These are phyloP conservation scores for Begonia masoniana DNA, from an alignment of 306 rosid species.

Conservation along the genomic window DNA sequence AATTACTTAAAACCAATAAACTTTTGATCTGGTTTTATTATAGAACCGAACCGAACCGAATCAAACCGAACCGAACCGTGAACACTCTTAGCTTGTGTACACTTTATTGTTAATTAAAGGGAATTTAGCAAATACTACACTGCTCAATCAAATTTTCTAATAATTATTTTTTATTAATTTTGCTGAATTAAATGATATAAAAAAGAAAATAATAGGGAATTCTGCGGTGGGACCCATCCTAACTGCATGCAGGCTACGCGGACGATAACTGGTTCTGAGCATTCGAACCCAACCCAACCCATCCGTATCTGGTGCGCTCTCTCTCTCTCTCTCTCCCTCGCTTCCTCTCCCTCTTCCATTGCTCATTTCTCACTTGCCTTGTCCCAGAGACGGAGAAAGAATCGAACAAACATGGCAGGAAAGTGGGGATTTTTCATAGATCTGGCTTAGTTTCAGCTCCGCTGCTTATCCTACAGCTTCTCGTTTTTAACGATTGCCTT, in stretches of 20 bases:
- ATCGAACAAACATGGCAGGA: not conserved
- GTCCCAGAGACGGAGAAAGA: not conserved
- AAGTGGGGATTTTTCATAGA: not conserved
- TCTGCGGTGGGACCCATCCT: not conserved
- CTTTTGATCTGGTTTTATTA: too few relatives aligned
- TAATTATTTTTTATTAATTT: too few relatives aligned
- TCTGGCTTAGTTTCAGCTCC: conserved; percentile 1
- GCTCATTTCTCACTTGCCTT: not conserved
- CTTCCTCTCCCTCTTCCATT: not conserved
- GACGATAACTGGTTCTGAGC: not conserved
- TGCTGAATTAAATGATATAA: too few relatives aligned
- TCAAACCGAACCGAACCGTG: too few relatives aligned
- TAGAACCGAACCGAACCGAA: too few relatives aligned
- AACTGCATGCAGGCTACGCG: not conserved
- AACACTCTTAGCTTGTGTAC: too few relatives aligned
- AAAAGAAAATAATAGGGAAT: too few relatives aligned
- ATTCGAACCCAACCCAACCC: not conserved
- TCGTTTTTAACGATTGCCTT: not conserved
- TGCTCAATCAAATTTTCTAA: too few relatives aligned
- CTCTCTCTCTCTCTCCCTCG: too few relatives aligned
- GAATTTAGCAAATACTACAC: too few relatives aligned
- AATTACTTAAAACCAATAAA: too few relatives aligned
- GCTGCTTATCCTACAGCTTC: not conserved
- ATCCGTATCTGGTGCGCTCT: not conserved
- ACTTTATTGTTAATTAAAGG: too few relatives aligned